phyloP scores from a whole-genome alignment of 192 early-diverging fungal species.

The Backusella australiensis region DNA sequence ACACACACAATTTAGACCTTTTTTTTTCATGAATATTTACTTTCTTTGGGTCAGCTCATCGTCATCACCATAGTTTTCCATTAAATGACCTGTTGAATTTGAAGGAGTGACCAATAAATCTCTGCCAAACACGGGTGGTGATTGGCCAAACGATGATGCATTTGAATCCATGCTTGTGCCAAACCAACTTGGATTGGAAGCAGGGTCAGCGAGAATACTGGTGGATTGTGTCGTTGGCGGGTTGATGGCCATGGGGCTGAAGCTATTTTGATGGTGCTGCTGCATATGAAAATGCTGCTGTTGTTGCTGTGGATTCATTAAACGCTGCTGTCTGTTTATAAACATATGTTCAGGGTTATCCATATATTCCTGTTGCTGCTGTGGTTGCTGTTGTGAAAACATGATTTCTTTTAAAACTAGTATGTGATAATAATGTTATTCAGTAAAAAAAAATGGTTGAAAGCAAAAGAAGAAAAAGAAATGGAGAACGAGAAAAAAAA shows the following conservation, averaged over 20 bases:
- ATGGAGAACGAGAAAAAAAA: neutral
- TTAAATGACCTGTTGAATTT: conserved; percentile 22
- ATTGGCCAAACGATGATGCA: conserved; percentile 27
- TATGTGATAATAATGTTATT: neutral
- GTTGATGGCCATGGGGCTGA: conserved; percentile 11
- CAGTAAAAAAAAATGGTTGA: neutral
- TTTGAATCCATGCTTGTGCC: conserved; percentile 28
- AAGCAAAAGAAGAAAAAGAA: neutral
- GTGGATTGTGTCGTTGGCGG: neutral
- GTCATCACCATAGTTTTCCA: conserved; percentile 16
- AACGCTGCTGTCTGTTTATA: neutral
- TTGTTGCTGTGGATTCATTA: neutral
- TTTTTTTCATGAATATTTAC: neutral
- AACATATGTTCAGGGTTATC: conserved; percentile 7
- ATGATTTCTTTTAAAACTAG: neutral
- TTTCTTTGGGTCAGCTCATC: conserved; percentile 21
- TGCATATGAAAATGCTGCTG: neutral
- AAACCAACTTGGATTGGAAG: conserved; percentile 20
- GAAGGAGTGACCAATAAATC: conserved; percentile 27
- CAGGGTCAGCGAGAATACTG: conserved; percentile 11
- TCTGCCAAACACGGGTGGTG: conserved; percentile 20
- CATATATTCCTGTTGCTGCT: neutral
- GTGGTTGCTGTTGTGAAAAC: neutral
- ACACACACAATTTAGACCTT: neutral
- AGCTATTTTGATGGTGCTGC: conserved; percentile 7